Percentiles rank a stretch among this genome's conserved stretches.
Conservation (phyloP, 2,329 filamentous ascomycete genomes). For the Aspergillus quadricinctus region DNA sequence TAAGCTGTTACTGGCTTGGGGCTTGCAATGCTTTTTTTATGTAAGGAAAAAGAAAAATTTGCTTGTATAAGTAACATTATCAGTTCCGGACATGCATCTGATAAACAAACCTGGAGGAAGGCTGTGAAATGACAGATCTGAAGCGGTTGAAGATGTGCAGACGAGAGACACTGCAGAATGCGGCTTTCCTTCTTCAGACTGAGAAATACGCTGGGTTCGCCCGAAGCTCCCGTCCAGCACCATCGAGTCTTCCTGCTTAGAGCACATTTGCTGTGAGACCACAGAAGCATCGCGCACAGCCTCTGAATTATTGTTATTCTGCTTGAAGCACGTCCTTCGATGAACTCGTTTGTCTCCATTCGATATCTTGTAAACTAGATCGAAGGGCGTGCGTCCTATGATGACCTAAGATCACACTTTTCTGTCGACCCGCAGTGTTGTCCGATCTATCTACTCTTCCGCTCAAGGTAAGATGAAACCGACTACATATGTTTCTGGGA, state of each 20-base stretch:
- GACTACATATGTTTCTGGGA: not conserved
- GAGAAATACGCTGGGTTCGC: conserved; percentile 29
- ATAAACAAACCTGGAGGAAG: not conserved
- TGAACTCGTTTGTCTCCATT: not conserved
- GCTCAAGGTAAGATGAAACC: not conserved
- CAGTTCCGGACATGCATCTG: not conserved
- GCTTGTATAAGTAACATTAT: not conserved
- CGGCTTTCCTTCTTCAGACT: conserved; percentile 23
- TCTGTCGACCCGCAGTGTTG: not conserved
- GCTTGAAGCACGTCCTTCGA: not conserved
- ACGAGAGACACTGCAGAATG: conserved; percentile 1
- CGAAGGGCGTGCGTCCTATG: not conserved
- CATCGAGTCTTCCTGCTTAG: conserved; percentile 10
- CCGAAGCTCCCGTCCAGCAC: conserved; percentile 14
- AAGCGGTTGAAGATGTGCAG: conserved; percentile 1
- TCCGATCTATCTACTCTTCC: not conserved
- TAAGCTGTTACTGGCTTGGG: not conserved
- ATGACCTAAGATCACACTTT: not conserved
- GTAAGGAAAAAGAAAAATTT: not conserved
- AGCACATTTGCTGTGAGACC: not conserved
- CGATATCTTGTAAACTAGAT: not conserved
- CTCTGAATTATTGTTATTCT: not conserved
- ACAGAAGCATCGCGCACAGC: not conserved
- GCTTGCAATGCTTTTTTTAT: not conserved
- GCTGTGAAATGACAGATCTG: not conserved